These are phyloP conservation scores for Cantharellus anzutake DNA, from an alignment of 768 basidiomycete genomes.

Conservation along the genomic window DNA sequence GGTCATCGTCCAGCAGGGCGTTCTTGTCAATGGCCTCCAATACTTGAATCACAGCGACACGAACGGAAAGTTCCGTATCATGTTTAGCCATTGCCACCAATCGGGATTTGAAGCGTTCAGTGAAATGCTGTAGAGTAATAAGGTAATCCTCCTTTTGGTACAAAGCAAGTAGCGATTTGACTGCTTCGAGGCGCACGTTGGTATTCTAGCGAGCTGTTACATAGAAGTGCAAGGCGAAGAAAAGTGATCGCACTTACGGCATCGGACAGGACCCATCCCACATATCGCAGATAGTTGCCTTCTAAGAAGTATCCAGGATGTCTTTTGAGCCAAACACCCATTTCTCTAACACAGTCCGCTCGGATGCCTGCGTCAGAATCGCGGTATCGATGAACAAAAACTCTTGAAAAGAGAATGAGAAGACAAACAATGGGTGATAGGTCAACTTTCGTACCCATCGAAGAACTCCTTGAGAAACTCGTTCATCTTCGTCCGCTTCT, in stretches of 20 bases:
- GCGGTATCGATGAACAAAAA: constrained; percentile 92
- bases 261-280: constrained; percentile 92
- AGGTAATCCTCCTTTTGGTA: constrained; percentile 67
- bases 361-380: constrained; percentile 85
- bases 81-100: constrained; percentile 83
- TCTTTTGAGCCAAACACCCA: constrained; percentile 80
- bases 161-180: constrained; percentile 59
- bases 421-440: background rate
- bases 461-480: constrained; percentile 79
- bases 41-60: constrained; percentile 74
- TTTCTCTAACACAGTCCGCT: constrained; percentile 74
- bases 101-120: constrained; percentile 83
- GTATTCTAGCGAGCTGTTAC: constrained; percentile 22
- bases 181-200: constrained; percentile 76
- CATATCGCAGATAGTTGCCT: constrained; percentile 73
- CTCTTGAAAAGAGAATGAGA: constrained; percentile 26
- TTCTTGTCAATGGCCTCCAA: constrained; percentile 67
- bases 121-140: constrained; percentile 65
- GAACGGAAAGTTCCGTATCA: constrained; percentile 69
- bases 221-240: background rate
- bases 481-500: constrained; percentile 50
- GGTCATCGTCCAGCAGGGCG: constrained; percentile 73
- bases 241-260: constrained; percentile 23
- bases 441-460: constrained; percentile 46
- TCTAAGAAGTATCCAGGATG: constrained; percentile 81